Base-by-base conservation (phyloP, 148 eudicot species). In the Amaranthus hypochondriacus region DNA sequence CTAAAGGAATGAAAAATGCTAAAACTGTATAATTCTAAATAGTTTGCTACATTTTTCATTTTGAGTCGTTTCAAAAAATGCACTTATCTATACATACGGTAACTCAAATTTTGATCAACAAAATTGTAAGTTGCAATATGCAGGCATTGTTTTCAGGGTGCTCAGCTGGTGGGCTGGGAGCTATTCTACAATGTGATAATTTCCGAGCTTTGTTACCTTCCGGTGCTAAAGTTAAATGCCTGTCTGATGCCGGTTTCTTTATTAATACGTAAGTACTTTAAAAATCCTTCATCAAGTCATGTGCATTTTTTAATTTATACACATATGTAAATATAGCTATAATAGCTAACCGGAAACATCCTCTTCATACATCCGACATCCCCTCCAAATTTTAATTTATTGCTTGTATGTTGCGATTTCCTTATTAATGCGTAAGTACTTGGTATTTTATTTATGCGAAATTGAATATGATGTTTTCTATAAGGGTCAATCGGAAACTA, bases 221-320 rank as follows among this genome's bases (percentile, higher is more conserved):
- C 2, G 68, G 80, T 49, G 80, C 97, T 62, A 92, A 84, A 81
- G 99, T 96, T 44, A 96, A 96, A 73, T 96, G 99, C 68, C 74
- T 96, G 12, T 79, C 99, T 9, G 99, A 96, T 82, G 99, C 99
- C 39, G 97, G 99, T 52, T 96, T 78, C 76, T 96, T 96, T 75
- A 88, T 92, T 56, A 85, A 96, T 18, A 81, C 78, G 99, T 96
- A 92, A 62, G 89, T 51, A 62, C 57, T 28, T 57, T 4, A 3
- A 11, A 51, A 55, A 39, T 12, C 4, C 54, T 13, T 18, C 18
- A 11, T 57, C 52, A 15, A n/a, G 9, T 12, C 13, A 28, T 28
- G 2, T 28, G 39, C 39, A 28, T 28, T 28, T 28, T 28, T 28
- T 28, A 28, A 28, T 28, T 28, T 28, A 28, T 28, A 28, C 2